Conservation (phyloP, 306 rosid genomes). For the Luffa aegyptiaca region DNA sequence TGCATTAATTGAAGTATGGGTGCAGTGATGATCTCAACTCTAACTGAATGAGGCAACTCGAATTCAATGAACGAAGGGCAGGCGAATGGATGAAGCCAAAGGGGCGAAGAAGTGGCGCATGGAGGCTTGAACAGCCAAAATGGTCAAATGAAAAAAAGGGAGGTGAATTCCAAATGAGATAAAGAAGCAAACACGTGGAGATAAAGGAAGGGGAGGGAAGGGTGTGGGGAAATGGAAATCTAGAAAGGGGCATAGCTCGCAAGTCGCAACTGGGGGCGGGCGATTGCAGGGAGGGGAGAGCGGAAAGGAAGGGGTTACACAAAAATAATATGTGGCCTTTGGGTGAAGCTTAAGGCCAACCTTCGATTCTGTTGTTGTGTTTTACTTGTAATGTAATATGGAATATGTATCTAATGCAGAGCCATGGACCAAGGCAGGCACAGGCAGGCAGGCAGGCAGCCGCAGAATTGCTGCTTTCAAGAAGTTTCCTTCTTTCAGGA, state of each 20-base stretch:
- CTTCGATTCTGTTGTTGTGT: neutral
- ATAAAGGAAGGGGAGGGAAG: neutral
- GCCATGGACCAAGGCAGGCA: neutral
- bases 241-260: neutral
- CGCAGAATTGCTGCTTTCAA: neutral
- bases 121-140: slow-evolving; percentile 35
- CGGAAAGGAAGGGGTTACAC: neutral
- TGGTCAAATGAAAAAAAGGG: neutral
- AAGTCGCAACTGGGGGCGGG: neutral
- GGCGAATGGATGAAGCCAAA: neutral
- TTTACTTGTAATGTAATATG: too few species aligned
- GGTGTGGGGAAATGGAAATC: neutral
- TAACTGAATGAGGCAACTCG: too few species aligned
- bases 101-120: slow-evolving; percentile 41
- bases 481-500: neutral
- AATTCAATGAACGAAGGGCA: too few species aligned
- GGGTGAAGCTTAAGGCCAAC: neutral
- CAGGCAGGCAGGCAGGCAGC: neutral
- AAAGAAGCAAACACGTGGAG: neutral
- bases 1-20: too few species aligned
- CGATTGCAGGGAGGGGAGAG: neutral
- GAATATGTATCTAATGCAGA: too few species aligned
- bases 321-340: neutral
- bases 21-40: too few species aligned
- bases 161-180: neutral